Conservation (phyloP, 2,329 filamentous ascomycete genomes). For the Dichotomopilus funicola region DNA sequence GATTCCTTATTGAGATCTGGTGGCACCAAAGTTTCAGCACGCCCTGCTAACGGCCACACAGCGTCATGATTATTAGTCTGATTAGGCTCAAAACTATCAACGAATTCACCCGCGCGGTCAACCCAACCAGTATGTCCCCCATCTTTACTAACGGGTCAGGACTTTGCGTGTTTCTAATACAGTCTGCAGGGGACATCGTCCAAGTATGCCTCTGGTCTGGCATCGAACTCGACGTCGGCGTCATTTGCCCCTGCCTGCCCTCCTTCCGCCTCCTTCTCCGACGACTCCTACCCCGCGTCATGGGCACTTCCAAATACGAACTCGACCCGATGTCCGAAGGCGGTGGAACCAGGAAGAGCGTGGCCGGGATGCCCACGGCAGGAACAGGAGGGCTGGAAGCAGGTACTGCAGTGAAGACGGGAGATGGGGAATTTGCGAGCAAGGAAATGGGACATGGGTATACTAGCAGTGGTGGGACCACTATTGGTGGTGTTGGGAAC, state of each 20-base stretch:
- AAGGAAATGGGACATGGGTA: too few relatives aligned
- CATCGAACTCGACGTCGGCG: constrained; percentile 22
- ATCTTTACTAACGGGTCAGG: not conserved
- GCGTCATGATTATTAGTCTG: constrained; percentile 21
- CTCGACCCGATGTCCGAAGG: constrained; percentile 11
- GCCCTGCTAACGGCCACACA: not conserved
- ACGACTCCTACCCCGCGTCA: constrained; percentile 12
- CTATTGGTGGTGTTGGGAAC: not conserved
- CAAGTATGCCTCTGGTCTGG: constrained; percentile 20
- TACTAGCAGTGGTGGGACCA: not conserved
- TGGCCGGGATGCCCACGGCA: too few relatives aligned
- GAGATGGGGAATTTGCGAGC: too few relatives aligned
- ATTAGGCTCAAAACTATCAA: constrained; percentile 23
- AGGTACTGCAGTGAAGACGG: too few relatives aligned
- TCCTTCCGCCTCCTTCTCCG: constrained; percentile 21
- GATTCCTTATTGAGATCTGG: too few relatives aligned
- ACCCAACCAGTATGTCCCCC: constrained; percentile 19
- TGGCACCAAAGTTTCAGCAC: too few relatives aligned
- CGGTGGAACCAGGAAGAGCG: not conserved
- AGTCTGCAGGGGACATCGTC: constrained; percentile 18
- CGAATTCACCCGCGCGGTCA: constrained; percentile 15
- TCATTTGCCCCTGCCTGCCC: constrained; percentile 23
- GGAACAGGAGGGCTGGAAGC: too few relatives aligned
- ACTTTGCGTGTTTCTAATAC: not conserved
- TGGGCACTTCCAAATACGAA: constrained; percentile 18